Evolutionary conservation across 768 basidiomycete species (phyloP), one percentile per base, ranked within the genome.

Genomic region (Porphyrellus cyaneotinctus): DNA sequence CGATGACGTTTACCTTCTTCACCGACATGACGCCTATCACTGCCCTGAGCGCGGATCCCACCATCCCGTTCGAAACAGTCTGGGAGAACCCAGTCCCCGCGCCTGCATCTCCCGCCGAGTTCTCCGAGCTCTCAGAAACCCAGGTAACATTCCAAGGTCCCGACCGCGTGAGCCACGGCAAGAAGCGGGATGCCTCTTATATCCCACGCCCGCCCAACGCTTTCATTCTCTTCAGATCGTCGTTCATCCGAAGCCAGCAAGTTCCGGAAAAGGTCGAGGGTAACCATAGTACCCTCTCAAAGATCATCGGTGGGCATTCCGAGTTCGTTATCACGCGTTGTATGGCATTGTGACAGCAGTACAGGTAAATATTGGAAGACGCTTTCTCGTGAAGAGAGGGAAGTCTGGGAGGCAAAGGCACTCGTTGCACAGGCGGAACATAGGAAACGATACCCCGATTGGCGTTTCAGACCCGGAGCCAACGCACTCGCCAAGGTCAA

Each of bases 121-220:
- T 58, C 35, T 28, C 56, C 46, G 62, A 64, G 18, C 22, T 51
- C 31, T 23, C 41, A 30, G 65, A 62, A 22, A 44, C 52, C 42
- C 66, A 60, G 39, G 53, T 63, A 13, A 58, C 60, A 0, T 58
- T 49, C 53, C 69, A 64, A 54, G 72, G 57, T 4, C 68, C 62
- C 57, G 68, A 72, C 51, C 77, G 77, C 22, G 53, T 64, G 15
- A 78, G 75, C 51, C 83, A 85, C 63, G 76, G 75, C 52, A 85
- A 81, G 74, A 79, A 81, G 63, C 80, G 83, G 49, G 83, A 85
- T 61, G 80, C 84, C 49, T 81, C 80, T 2, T 84, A 89, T 68
- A 91, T 90, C 69, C 88, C 88, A 37, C 83, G 88, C 43, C 88
- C 88, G 8, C 88, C 88, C 23, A 91, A 89, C 70, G 88, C 88